Conservation (phyloP, 305 asterid genomes). For the Striga hermonthica region DNA sequence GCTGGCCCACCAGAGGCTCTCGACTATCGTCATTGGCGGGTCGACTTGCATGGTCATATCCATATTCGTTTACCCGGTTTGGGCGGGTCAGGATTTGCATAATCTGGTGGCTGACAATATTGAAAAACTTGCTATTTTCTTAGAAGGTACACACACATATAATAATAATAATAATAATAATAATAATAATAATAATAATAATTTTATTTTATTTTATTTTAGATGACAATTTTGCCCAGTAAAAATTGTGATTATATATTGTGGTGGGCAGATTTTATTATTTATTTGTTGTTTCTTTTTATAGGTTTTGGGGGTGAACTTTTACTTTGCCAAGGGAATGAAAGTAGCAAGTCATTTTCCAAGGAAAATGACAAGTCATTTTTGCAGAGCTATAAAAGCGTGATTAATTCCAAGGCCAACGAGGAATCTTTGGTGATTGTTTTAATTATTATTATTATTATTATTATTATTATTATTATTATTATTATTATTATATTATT, state of each 20-base stretch:
- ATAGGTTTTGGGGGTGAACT: slow-evolving; percentile 49
- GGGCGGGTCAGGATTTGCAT: slow-evolving; percentile 87
- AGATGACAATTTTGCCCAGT: background rate
- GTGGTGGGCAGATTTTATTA: background rate
- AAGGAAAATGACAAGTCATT: slow-evolving; percentile 33
- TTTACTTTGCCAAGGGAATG: slow-evolving; percentile 20
- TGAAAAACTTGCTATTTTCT: slow-evolving; percentile 49
- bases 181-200: too few relatives aligned
- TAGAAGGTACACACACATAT: slow-evolving; percentile 42
- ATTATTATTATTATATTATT: too few relatives aligned
- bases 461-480: too few relatives aligned
- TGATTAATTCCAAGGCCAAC: slow-evolving; percentile 45
- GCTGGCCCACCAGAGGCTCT: slow-evolving; percentile 55
- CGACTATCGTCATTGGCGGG: slow-evolving; percentile 61
- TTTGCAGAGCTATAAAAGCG: slow-evolving; percentile 38
- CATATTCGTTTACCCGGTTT: slow-evolving; percentile 55
- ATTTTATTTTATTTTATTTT: too few relatives aligned
- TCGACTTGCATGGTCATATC: slow-evolving; percentile 57
- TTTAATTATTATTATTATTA: too few relatives aligned
- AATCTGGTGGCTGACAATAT: slow-evolving; percentile 43
- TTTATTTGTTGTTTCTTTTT: background rate
- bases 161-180: too few relatives aligned
- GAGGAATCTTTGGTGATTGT: slow-evolving; percentile 55
- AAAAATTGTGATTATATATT: background rate
- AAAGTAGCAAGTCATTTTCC: slow-evolving; percentile 34